Evolutionary conservation across 768 basidiomycete species (phyloP).

Genomic region (Tephrocybe rancida): DNA sequence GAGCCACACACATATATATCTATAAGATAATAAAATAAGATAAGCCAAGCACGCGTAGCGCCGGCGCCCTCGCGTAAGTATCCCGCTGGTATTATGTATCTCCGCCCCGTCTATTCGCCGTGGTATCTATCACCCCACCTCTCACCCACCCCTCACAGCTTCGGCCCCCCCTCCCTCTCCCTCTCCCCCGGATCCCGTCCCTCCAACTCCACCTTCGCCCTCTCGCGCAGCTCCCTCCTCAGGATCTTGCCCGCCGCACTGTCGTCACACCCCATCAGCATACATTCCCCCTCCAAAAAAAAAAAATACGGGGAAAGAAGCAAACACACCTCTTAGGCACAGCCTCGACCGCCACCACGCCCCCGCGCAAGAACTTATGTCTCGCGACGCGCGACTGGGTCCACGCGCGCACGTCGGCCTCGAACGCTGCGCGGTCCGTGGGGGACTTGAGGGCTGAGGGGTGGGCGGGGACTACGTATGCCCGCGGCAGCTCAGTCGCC

Average conservation of each 20-base stretch:
- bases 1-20: too few relatives aligned
- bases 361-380: constrained; percentile 83
- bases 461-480: constrained; percentile 60
- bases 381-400: constrained; percentile 65
- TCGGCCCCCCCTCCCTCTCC: too few relatives aligned
- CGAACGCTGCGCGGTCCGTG: constrained; percentile 44
- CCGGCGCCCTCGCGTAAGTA: too few relatives aligned
- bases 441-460: constrained; percentile 36
- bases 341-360: constrained; percentile 59
- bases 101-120: too few relatives aligned
- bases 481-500: constrained; percentile 85
- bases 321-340: constrained; percentile 59
- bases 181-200: constrained; percentile 40
- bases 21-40: too few relatives aligned
- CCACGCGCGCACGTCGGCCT: constrained; percentile 63
- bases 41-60: too few relatives aligned
- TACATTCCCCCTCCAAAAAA: too few relatives aligned
- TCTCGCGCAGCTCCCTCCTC: constrained; percentile 71
- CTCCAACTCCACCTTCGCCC: constrained; percentile 59
- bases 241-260: constrained; percentile 91
- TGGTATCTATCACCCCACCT: too few relatives aligned
- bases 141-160: too few relatives aligned
- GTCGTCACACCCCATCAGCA: neutral
- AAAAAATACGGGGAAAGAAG: too few relatives aligned
- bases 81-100: too few relatives aligned